Conservation (phyloP, 2,329 filamentous ascomycete genomes). For the Pseudocercospora crystallina region DNA sequence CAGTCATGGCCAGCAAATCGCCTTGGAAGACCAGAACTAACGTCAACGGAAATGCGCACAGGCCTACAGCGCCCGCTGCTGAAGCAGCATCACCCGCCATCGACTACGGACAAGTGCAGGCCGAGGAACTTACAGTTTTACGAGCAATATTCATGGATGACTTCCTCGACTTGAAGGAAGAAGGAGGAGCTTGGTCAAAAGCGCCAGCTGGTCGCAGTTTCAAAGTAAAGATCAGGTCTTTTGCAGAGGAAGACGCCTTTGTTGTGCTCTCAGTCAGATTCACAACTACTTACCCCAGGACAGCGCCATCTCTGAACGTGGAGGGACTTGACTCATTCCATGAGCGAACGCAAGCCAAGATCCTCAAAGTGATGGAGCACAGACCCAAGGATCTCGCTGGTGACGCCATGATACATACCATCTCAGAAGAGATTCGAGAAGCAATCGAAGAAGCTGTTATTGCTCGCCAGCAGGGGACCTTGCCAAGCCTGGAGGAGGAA, state of each 20-base stretch:
- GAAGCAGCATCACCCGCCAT: constrained; percentile 38
- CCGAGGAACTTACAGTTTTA: constrained; percentile 82
- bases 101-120: constrained; percentile 80
- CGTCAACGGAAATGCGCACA: constrained; percentile 28
- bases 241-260: constrained; percentile 68
- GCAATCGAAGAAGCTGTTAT: constrained; percentile 83
- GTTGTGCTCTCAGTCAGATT: constrained; percentile 75
- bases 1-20: constrained; percentile 50
- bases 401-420: constrained; percentile 65
- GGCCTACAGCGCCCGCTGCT: constrained; percentile 14
- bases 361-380: constrained; percentile 67
- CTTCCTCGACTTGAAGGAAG: constrained; percentile 55
- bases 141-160: constrained; percentile 89
- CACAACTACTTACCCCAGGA: constrained; percentile 88
- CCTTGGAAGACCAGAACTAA: constrained; percentile 38
- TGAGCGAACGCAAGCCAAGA: constrained; percentile 68
- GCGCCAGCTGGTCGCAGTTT: constrained; percentile 78
- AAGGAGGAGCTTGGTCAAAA: constrained; percentile 79
- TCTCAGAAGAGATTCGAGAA: constrained; percentile 62
- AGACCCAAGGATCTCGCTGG: constrained; percentile 66
- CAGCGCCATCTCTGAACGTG: constrained; percentile 69
- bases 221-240: constrained; percentile 73
- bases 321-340: constrained; percentile 65
- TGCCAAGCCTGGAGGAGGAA: constrained; percentile 88
- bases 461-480: constrained; percentile 68